Conservation (phyloP, 495 filamentous ascomycete genomes). For the Penicillium odoratum region DNA sequence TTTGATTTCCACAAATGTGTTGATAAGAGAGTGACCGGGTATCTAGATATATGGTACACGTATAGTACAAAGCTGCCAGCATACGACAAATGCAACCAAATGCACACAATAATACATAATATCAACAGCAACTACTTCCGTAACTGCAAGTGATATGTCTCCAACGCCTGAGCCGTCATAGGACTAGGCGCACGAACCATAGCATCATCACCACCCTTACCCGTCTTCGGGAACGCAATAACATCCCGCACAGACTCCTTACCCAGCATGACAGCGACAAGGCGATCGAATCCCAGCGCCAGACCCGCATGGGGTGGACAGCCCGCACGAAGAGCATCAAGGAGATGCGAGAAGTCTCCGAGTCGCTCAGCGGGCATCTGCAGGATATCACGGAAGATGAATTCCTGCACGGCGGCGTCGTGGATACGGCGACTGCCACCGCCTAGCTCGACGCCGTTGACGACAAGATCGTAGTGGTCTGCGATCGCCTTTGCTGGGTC, state of each 20-base stretch:
- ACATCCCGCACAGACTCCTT: slow-evolving; percentile 82
- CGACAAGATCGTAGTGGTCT: slow-evolving; percentile 92
- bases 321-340: slow-evolving; percentile 77
- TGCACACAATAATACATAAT: not conserved
- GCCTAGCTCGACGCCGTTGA: slow-evolving; percentile 93
- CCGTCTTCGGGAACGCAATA: slow-evolving; percentile 93
- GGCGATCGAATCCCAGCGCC: slow-evolving; percentile 86
- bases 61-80: slow-evolving; percentile 9
- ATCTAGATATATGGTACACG: slow-evolving; percentile 23
- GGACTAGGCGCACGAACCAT: slow-evolving; percentile 72
- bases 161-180: slow-evolving; percentile 62
- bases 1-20: not conserved
- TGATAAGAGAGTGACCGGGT: slow-evolving; percentile 20
- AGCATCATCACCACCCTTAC: slow-evolving; percentile 75
- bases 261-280: slow-evolving; percentile 78
- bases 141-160: slow-evolving; percentile 63
- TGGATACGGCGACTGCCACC: slow-evolving; percentile 94
- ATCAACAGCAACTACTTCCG: slow-evolving; percentile 20
- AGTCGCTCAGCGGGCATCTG: slow-evolving; percentile 62
- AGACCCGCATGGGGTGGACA: slow-evolving; percentile 98
- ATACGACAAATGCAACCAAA: not conserved
- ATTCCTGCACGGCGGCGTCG: slow-evolving; percentile 78
- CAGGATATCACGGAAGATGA: slow-evolving; percentile 80
- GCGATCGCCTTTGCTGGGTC: slow-evolving; percentile 70
- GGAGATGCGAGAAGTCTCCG: slow-evolving; percentile 76